A percentile compares a stretch with the other conserved stretches of the same genome.
These are phyloP conservation scores for Ceratobasidium sp. DNA, from an alignment of 1,284 basidiomycete species.

Conservation along the genomic window DNA sequence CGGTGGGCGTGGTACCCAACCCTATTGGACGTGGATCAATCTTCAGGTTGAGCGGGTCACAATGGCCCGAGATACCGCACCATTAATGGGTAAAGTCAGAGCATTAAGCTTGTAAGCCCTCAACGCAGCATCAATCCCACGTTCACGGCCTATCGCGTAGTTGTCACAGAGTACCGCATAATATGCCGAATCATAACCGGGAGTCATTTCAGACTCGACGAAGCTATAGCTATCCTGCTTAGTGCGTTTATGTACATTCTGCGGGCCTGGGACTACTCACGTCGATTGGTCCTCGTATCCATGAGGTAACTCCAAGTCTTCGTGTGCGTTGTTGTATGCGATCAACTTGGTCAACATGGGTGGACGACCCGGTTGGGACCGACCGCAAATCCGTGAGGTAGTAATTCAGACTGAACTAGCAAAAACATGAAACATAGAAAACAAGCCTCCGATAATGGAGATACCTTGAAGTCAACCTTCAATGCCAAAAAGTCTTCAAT, in stretches of 20 bases:
- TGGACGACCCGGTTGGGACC: constrained; percentile 62
- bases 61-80: constrained; percentile 45
- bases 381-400: constrained; percentile 55
- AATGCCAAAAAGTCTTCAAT: constrained; percentile 61
- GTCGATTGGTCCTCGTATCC: constrained; percentile 58
- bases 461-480: constrained; percentile 64
- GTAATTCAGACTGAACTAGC: constrained; percentile 58
- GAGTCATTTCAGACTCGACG: constrained; percentile 51
- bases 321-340: constrained; percentile 59
- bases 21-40: background rate
- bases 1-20: constrained; percentile 52
- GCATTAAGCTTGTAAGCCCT: constrained; percentile 61
- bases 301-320: constrained; percentile 57
- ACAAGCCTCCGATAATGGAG: background rate
- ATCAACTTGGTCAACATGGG: constrained; percentile 64
- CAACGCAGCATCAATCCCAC: constrained; percentile 65
- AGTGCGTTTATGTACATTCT: background rate
- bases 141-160: constrained; percentile 51
- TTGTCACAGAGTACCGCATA: constrained; percentile 51
- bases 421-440: constrained; percentile 1
- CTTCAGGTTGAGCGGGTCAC: background rate
- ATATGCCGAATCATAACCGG: constrained; percentile 50
- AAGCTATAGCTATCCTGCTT: constrained; percentile 46
- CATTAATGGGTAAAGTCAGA: constrained; percentile 61
- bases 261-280: constrained; percentile 46